Conservation (phyloP, 2,329 filamentous ascomycete species). For the Pseudocercospora pini-densiflorae region DNA sequence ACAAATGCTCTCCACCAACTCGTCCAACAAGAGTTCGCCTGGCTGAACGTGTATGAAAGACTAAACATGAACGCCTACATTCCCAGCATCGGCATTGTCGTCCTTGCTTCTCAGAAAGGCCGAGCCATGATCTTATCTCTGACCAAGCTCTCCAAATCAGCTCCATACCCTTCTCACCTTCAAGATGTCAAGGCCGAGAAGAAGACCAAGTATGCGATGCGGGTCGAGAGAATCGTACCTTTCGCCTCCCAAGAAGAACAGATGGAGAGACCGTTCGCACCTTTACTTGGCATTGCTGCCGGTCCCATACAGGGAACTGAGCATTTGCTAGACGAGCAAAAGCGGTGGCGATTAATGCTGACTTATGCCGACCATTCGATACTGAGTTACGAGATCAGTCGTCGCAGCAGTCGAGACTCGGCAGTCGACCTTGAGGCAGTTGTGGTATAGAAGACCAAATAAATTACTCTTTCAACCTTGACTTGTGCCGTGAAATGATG, state of each 20-base stretch:
- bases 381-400: conserved; percentile 69
- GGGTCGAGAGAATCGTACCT: conserved; percentile 63
- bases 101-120: conserved; percentile 70
- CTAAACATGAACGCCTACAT: conserved; percentile 68
- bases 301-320: conserved; percentile 62
- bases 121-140: conserved; percentile 66
- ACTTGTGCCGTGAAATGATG: neutral
- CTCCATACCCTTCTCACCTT: conserved; percentile 23
- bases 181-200: conserved; percentile 14
- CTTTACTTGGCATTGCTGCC: conserved; percentile 70
- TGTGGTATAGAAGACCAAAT: conserved; percentile 20
- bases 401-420: conserved; percentile 24
- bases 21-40: conserved; percentile 35
- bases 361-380: conserved; percentile 74
- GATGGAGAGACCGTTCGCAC: conserved; percentile 51
- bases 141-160: conserved; percentile 46
- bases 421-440: conserved; percentile 26
- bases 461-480: neutral
- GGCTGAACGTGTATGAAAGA: conserved; percentile 50
- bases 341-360: conserved; percentile 70
- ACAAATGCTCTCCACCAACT: conserved; percentile 41
- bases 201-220: conserved; percentile 49
- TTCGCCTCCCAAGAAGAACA: conserved; percentile 57
- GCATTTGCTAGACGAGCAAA: conserved; percentile 39
- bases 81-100: conserved; percentile 71